phyloP scores from a whole-genome alignment of 352 stramenopile genomes.

The Peronospora belbahrii region DNA sequence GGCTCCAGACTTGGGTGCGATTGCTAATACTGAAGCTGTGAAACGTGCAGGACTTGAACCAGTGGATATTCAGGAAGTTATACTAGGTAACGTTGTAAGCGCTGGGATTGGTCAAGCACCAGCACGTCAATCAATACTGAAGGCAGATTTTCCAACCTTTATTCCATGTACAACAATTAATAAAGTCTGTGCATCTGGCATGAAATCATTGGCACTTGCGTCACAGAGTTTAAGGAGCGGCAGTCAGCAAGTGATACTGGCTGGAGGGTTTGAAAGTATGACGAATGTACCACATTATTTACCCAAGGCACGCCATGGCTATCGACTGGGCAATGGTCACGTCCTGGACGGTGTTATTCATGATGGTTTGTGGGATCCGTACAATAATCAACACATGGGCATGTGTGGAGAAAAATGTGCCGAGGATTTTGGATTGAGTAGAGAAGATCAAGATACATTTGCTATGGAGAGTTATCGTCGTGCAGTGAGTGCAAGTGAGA shows the following conservation, averaged over 20 bases:
- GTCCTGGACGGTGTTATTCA: constrained; percentile 89
- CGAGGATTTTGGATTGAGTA: constrained; percentile 83
- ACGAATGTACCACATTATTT: constrained; percentile 97
- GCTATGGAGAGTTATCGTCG: constrained; percentile 90
- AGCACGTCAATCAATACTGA: constrained; percentile 89
- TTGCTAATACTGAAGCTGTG: constrained; percentile 85
- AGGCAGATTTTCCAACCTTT: constrained; percentile 85
- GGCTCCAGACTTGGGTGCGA: constrained; percentile 87
- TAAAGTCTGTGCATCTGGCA: constrained; percentile 96
- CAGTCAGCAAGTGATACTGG: constrained; percentile 85
- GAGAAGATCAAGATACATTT: constrained; percentile 95
- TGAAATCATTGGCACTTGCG: constrained; percentile 86
- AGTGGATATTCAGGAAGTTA: constrained; percentile 91
- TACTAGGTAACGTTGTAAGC: constrained; percentile 96
- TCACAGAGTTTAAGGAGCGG: constrained; percentile 86
- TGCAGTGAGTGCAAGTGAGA: constrained; percentile 58
- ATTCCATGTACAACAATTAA: constrained; percentile 98
- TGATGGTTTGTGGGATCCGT: constrained; percentile 96
- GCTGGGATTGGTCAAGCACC: constrained; percentile 95
- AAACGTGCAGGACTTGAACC: constrained; percentile 64
- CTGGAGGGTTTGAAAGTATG: constrained; percentile 97
- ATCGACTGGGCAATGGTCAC: constrained; percentile 88
- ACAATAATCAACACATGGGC: constrained; percentile 94
- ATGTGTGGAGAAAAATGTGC: constrained; percentile 95
- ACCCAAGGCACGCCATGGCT: constrained; percentile 85